phyloP scores from a whole-genome alignment of 495 filamentous ascomycete genomes.

The Penicillium bovifimosum region DNA sequence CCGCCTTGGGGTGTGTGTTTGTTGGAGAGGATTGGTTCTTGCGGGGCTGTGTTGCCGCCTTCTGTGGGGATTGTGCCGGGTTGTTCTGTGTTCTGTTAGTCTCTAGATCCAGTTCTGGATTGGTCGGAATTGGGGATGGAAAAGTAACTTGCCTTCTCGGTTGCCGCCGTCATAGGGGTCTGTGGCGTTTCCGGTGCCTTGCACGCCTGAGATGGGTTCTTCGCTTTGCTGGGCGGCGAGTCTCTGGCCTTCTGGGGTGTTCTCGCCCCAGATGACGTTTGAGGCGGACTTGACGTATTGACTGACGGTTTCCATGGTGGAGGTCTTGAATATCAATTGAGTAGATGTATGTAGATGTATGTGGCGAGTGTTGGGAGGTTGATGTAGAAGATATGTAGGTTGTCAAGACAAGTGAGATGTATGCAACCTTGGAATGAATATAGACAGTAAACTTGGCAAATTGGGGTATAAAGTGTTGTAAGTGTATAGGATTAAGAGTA shows the following conservation, averaged over 20 bases:
- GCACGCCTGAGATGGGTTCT: slow-evolving; percentile 40
- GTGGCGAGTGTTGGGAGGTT: not conserved
- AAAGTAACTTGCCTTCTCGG: slow-evolving; percentile 35
- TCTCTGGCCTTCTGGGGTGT: slow-evolving; percentile 5
- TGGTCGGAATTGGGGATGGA: too few species aligned
- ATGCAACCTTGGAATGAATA: too few species aligned
- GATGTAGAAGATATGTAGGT: not conserved
- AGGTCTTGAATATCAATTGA: not conserved
- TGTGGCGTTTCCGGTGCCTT: slow-evolving; percentile 30
- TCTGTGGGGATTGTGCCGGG: slow-evolving; percentile 23
- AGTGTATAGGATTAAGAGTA: not conserved
- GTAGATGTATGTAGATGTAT: not conserved
- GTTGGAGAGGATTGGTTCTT: slow-evolving; percentile 11
- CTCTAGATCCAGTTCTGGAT: not conserved
- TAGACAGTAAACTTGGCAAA: not conserved
- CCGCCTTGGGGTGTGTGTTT: not conserved
- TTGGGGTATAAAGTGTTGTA: not conserved
- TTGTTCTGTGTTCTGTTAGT: slow-evolving; percentile 26
- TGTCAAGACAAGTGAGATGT: too few species aligned
- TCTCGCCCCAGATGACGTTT: slow-evolving; percentile 32
- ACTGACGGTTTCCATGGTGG: slow-evolving; percentile 36
- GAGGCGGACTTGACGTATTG: slow-evolving; percentile 33
- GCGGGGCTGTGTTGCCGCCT: slow-evolving; percentile 19
- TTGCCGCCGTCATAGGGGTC: slow-evolving; percentile 45
- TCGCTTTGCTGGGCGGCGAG: slow-evolving; percentile 22